A percentile compares a stretch with the other conserved stretches of the same genome.
These are phyloP conservation scores for Golovinomyces cichoracearum DNA, from an alignment of 2,329 filamentous ascomycete genomes.

Conservation along the genomic window DNA sequence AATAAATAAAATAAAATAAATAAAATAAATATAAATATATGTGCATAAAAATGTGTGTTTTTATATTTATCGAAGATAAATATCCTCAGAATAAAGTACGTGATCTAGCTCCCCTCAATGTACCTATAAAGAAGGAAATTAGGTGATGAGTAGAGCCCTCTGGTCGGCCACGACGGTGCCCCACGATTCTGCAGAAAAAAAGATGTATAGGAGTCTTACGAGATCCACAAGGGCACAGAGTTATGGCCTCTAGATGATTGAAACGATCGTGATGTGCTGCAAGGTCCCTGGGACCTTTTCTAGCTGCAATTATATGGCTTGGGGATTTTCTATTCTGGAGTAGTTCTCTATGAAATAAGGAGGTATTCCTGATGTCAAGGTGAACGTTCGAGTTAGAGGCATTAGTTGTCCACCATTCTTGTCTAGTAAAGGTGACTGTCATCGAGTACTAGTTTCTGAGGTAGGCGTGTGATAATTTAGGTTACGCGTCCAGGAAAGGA, in stretches of 20 bases:
- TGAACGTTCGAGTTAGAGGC: not conserved
- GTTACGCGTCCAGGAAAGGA: not conserved
- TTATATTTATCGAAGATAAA: not conserved
- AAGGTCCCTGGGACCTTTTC: not conserved
- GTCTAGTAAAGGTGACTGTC: not conserved
- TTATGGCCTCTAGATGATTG: not conserved
- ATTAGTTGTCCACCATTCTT: not conserved
- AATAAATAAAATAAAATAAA: not conserved
- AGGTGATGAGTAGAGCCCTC: not conserved
- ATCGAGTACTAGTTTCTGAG: not conserved
- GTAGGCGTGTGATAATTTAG: not conserved
- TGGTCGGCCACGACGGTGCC: not conserved
- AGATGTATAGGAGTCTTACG: not conserved
- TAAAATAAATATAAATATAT: too few relatives aligned
- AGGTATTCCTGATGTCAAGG: not conserved
- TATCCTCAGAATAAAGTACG: not conserved
- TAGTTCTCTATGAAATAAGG: not conserved
- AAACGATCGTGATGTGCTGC: not conserved
- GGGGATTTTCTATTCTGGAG: not conserved
- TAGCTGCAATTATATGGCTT: not conserved
- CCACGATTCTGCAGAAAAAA: not conserved
- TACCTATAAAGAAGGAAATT: not conserved
- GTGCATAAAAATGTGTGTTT: too few relatives aligned
- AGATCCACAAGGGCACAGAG: not conserved
- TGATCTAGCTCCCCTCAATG: not conserved